Evolutionary conservation across 169 alveolate genomes (phyloP), one percentile per base, ranked within the genome.

Genomic region (Plasmodium malariae): DNA sequence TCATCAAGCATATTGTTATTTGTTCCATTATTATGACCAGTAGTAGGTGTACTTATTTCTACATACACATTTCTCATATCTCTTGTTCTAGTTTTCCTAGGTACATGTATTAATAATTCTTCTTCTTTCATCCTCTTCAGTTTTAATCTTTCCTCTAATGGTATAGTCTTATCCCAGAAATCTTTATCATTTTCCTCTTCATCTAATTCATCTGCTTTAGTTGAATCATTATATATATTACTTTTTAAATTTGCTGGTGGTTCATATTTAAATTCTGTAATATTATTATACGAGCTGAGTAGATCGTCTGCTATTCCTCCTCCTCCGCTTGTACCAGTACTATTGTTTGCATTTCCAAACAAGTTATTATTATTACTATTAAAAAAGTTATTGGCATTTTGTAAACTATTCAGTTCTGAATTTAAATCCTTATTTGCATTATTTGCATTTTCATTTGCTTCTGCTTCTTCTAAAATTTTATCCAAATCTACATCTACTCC

Each of bases 191-290:
- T 95, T 49, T 93, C 95, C 24, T 93, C 89, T 30, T 87, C 92
- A 7, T 87, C 92, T 40, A 93, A 93, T 11, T 34, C 95, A 4
- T 63, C 93, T 11, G 68, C 59, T 24, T 86, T 80, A 3, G 89
- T 96, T 28, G 95, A 94, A 83, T 96, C 98, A 55, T 94, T 95
- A 63, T n/a, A 59, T 88, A 34, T 70, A 86, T 69, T 67, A 14
- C 62, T 87, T 21, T 54, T 76, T 67, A 89, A 93, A 69, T 93
- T 93, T 14, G 94, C 94, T 7, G 98, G 97, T 19, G 98, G 98
- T 70, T 96, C 98, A 72, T 96, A 96, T 74, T 97, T 89, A 92
- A 96, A 96, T 70, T 96, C 98, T 4, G 98, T 94, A 68, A 96
- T 96, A 59, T 96, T 96, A 24, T 96, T 95, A 88, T 94, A 96